Evolutionary conservation across 192 early-diverging fungal genomes (phyloP).

Genomic region (Gigaspora rosea): DNA sequence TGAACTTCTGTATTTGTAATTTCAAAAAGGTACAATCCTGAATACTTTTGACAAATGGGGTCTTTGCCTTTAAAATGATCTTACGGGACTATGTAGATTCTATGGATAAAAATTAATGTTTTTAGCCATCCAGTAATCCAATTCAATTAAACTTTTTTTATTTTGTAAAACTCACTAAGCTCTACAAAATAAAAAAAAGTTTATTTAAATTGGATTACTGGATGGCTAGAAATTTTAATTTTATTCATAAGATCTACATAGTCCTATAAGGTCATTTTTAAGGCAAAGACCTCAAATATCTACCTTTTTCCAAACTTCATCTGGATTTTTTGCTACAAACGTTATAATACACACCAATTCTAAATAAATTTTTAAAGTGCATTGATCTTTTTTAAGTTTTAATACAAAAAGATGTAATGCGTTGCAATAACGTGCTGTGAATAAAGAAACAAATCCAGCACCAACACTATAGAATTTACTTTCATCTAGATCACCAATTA

Average conservation of each 20-base stretch:
- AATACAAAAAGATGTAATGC: background rate
- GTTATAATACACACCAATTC: background rate
- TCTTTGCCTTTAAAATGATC: too few species aligned
- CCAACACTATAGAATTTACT: background rate
- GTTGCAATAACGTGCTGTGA: background rate
- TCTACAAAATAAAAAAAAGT: too few species aligned
- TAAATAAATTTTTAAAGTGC: background rate
- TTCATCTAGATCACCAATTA: background rate
- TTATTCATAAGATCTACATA: too few species aligned
- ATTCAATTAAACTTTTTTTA: too few species aligned
- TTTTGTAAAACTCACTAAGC: too few species aligned
- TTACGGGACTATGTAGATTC: too few species aligned
- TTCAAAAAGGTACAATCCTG: background rate
- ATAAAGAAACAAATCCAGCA: background rate
- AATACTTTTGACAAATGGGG: background rate
- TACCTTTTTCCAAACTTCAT: background rate
- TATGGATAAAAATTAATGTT: too few species aligned
- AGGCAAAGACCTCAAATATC: too few species aligned
- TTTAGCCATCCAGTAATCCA: too few species aligned
- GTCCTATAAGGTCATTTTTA: too few species aligned
- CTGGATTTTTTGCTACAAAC: background rate
- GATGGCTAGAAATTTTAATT: too few species aligned
- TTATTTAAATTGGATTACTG: too few species aligned
- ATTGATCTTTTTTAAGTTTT: background rate
- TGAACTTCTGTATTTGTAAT: background rate